Evolutionary conservation across 768 basidiomycete species (phyloP), one percentile per base, ranked within the genome.

Genomic region (Daedaleopsis nitida): DNA sequence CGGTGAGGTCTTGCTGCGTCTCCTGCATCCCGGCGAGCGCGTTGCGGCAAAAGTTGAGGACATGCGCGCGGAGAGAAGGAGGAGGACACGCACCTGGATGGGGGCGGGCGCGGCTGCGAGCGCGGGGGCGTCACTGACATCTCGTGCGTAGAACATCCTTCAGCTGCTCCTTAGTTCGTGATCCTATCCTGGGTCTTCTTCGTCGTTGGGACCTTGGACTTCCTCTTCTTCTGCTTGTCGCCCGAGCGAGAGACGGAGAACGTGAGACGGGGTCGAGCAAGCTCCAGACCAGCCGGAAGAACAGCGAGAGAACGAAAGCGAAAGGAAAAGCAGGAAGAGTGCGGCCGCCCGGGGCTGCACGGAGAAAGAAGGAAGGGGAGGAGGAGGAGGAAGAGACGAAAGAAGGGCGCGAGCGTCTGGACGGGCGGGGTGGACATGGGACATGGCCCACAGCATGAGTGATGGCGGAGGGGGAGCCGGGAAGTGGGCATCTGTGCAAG

Each of bases 261-360:
- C 24, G 24, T 12, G 34, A 16, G 53, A 34, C 27, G 51, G 32
- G 53, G 39, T 42, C 21, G 27, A 34, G 32, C 58, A 55, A 59
- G 62, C 62, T 64, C 62, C 62, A 57, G 62, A 57, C 62, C 58
- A 64, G 62, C 62, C 58, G 62, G 60, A 27, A 21, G 39, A 35
- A 21, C 32, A 24, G 21, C 38, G 35, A 8, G 45, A 21, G 44
- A 49, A n/a, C 9, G 53, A 52, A 34, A 55, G 24, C 21, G 21
- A 23, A 19, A 44, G 37, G 42, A 42, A 43, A 37, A 23, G 52
- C 47, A 51, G 48, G 52, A 45, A 44, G 51, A 48, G 56, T 52
- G 62, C 62, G 44, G 62, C 62, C 62, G 57, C 47, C 27, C 27
- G 27, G 47, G 54, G 57, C 57, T 55, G 52, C 47, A 49, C 47